phyloP scores from a whole-genome alignment of 2,329 filamentous ascomycete genomes.

The Colletotrichum filicis region DNA sequence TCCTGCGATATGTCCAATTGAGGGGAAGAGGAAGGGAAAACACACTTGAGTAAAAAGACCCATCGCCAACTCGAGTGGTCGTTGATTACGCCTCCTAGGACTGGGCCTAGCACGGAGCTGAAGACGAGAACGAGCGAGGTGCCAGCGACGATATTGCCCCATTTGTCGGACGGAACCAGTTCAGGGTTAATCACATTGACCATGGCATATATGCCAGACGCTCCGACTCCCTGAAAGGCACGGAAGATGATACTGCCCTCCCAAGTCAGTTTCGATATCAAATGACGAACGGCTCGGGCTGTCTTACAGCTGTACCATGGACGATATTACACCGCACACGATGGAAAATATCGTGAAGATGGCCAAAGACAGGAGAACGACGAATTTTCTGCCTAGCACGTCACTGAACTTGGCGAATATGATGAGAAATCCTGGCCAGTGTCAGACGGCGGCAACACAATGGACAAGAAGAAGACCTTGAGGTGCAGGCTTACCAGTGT shows the following conservation, averaged over 20 bases:
- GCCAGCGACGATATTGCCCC: constrained; percentile 44
- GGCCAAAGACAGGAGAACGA: constrained; percentile 46
- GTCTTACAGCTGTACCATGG: constrained; percentile 44
- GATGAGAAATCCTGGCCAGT: constrained; percentile 48
- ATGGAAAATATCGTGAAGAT: constrained; percentile 55
- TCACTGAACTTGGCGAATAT: constrained; percentile 57
- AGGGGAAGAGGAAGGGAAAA: constrained; percentile 3
- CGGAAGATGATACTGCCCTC: constrained; percentile 46
- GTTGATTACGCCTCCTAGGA: constrained; percentile 55
- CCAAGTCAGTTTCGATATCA: background rate
- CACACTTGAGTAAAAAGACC: constrained; percentile 60
- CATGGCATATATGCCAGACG: constrained; percentile 57
- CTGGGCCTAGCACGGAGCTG: constrained; percentile 53
- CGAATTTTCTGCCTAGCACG: constrained; percentile 52
- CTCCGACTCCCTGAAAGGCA: constrained; percentile 57
- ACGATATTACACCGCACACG: constrained; percentile 50
- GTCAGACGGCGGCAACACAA: background rate
- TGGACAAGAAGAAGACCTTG: background rate
- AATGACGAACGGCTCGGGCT: background rate
- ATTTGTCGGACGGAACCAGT: constrained; percentile 47
- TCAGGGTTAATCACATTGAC: constrained; percentile 47
- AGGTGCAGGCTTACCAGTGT: constrained; percentile 48
- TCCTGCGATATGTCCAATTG: background rate
- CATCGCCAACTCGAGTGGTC: constrained; percentile 54
- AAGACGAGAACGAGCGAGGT: constrained; percentile 52